Evolutionary conservation across 495 filamentous ascomycete genomes (phyloP).

Genomic region (Podospora pseudoanserina): DNA sequence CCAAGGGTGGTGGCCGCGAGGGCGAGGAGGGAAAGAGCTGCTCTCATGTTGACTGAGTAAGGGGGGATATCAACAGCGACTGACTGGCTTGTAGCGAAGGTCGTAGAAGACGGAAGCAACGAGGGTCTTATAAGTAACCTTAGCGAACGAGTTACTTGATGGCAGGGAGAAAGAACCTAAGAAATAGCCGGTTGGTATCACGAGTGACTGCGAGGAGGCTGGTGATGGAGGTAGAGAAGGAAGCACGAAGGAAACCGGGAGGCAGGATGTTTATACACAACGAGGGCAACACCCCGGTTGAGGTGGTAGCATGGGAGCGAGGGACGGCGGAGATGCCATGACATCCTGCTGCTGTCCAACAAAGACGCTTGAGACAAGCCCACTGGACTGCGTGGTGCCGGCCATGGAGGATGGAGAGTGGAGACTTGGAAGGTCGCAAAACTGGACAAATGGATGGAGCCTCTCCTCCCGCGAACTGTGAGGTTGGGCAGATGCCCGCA

Average conservation of each 20-base stretch:
- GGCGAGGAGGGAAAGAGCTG: conserved; percentile 36
- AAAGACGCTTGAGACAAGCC: conserved; percentile 17
- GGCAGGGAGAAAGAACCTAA: conserved; percentile 24
- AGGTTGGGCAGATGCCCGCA: conserved; percentile 2
- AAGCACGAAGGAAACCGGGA: conserved; percentile 23
- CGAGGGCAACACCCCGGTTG: background rate
- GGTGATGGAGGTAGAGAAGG: conserved; percentile 14
- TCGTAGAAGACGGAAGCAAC: conserved; percentile 12
- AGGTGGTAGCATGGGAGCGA: background rate
- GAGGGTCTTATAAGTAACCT: conserved; percentile 39
- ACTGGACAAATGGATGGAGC: conserved; percentile 20
- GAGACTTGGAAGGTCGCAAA: conserved; percentile 9
- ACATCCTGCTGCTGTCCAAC: conserved; percentile 19
- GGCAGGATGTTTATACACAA: conserved; percentile 34
- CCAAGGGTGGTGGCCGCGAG: conserved; percentile 41
- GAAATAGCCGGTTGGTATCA: conserved; percentile 10
- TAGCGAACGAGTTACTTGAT: conserved; percentile 48
- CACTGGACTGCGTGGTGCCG: background rate
- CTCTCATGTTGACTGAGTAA: conserved; percentile 40
- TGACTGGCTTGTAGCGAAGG: conserved; percentile 25
- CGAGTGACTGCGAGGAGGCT: conserved; percentile 8
- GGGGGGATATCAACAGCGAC: conserved; percentile 17
- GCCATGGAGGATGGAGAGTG: conserved; percentile 12
- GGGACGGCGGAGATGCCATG: conserved; percentile 11
- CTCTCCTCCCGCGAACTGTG: background rate